Conservation (phyloP, 768 basidiomycete species). For the Hygrocybe punicea region DNA sequence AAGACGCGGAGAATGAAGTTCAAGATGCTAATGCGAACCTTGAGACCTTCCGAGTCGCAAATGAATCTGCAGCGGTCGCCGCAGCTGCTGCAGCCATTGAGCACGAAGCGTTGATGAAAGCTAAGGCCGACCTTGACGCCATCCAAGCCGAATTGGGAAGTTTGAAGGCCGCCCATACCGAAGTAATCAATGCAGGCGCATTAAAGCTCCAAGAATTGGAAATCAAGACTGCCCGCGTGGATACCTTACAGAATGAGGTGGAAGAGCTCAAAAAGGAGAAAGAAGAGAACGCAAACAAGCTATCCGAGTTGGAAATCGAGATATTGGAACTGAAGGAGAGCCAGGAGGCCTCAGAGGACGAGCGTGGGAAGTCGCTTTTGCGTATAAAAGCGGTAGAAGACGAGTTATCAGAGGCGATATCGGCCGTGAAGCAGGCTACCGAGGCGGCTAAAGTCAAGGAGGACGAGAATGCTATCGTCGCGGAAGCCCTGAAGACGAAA, state of each 20-base stretch:
- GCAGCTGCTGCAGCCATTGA: conserved; percentile 56
- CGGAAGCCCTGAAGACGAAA: conserved; percentile 40
- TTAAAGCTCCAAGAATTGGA: conserved; percentile 48
- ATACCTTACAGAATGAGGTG: conserved; percentile 49
- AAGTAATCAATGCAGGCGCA: conserved; percentile 47
- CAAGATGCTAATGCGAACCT: conserved; percentile 50
- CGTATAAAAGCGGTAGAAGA: conserved; percentile 52
- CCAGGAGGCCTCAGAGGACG: conserved; percentile 63
- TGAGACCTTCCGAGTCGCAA: conserved; percentile 46
- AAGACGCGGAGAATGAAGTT: conserved; percentile 50
- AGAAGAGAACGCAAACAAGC: conserved; percentile 64
- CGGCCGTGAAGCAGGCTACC: conserved; percentile 46
- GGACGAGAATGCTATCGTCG: conserved; percentile 38
- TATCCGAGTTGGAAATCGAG: conserved; percentile 81
- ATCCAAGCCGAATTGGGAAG: conserved; percentile 50
- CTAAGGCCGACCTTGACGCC: conserved; percentile 57
- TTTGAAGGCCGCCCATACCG: conserved; percentile 49
- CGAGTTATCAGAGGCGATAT: conserved; percentile 48
- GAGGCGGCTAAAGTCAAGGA: conserved; percentile 50
- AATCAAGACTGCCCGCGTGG: conserved; percentile 41
- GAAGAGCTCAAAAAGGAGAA: conserved; percentile 56
- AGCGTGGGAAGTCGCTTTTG: conserved; percentile 42
- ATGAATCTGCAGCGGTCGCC: conserved; percentile 46
- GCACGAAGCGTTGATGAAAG: conserved; percentile 60
- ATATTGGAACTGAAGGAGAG: conserved; percentile 72